A percentile compares a stretch with the other conserved stretches of the same genome.
phyloP scores from a whole-genome alignment of 192 early-diverging fungal species.

The Diversispora epigaea region DNA sequence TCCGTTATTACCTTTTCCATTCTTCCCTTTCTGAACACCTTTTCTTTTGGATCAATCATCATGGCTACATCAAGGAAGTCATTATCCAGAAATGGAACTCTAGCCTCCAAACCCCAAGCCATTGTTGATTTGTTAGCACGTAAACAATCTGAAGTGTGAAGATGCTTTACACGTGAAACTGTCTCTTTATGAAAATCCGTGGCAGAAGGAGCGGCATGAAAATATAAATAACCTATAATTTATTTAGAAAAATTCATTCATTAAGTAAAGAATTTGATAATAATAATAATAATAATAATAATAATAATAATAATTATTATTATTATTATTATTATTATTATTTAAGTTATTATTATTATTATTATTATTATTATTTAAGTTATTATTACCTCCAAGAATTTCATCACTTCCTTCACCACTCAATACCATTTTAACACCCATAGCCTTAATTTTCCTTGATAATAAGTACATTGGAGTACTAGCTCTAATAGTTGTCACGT shows the following conservation, averaged over 20 bases:
- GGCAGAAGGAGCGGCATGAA: constrained; percentile 86
- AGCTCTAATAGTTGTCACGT: constrained; percentile 97
- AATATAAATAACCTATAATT: constrained; percentile 88
- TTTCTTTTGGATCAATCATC: constrained; percentile 81
- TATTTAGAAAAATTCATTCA: not conserved
- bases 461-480: constrained; percentile 99
- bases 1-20: constrained; percentile 79
- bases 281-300: not conserved
- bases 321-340: too few species aligned
- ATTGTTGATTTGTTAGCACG: constrained; percentile 99
- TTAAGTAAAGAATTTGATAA: not conserved
- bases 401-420: constrained; percentile 97
- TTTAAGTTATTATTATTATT: too few species aligned
- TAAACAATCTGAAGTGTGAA: constrained; percentile 94
- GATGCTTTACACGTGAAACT: constrained; percentile 91
- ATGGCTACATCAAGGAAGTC: constrained; percentile 91
- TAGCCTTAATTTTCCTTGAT: constrained; percentile 96
- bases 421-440: constrained; percentile 99
- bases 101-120: constrained; percentile 99
- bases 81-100: constrained; percentile 97
- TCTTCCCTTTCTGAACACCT: constrained; percentile 70
- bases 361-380: too few species aligned
- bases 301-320: too few species aligned
- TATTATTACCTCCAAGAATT: constrained; percentile 70
- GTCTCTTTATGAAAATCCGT: constrained; percentile 87